A percentile compares a stretch with the other conserved stretches of the same genome.
phyloP scores from a whole-genome alignment of 2,329 filamentous ascomycete species.

The Pseudofabraea citricarpa region DNA sequence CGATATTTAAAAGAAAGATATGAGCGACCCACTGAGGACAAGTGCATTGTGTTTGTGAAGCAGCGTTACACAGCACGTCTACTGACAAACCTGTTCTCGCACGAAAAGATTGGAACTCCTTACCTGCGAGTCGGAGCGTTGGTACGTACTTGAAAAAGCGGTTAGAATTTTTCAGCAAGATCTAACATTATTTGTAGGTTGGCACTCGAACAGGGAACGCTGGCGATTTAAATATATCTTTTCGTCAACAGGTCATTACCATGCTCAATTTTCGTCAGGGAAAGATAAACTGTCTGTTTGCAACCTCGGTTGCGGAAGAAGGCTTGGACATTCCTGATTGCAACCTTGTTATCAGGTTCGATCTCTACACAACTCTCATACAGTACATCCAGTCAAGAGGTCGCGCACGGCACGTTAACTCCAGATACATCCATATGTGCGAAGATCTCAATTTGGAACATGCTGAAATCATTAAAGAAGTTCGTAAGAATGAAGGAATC shows the following conservation, averaged over 20 bases:
- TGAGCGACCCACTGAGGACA: conserved; percentile 46
- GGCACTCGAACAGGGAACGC: conserved; percentile 47
- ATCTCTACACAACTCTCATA: conserved; percentile 84
- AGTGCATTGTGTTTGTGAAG: conserved; percentile 86
- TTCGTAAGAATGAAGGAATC: conserved; percentile 52
- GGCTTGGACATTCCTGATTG: conserved; percentile 65
- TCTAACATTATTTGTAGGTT: conserved; percentile 11
- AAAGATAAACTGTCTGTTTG: conserved; percentile 58
- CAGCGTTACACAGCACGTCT: conserved; percentile 72
- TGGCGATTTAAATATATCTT: conserved; percentile 54
- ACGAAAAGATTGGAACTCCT: conserved; percentile 47
- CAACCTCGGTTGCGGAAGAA: conserved; percentile 64
- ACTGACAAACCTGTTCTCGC: conserved; percentile 62
- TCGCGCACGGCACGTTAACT: conserved; percentile 71
- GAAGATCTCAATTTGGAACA: conserved; percentile 66
- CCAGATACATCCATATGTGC: conserved; percentile 80
- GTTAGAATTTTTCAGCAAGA: conserved; percentile 2
- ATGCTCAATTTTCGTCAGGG: conserved; percentile 61
- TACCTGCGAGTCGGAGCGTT: conserved; percentile 59
- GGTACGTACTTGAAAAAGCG: conserved; percentile 33
- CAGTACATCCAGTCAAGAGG: conserved; percentile 93
- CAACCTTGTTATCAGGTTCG: conserved; percentile 69
- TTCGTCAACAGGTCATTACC: conserved; percentile 68
- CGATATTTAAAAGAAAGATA: conserved; percentile 61
- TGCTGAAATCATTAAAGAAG: conserved; percentile 49